Evolutionary conservation across 1,284 basidiomycete species (phyloP).

Genomic region (Melampsora larici-populina): DNA sequence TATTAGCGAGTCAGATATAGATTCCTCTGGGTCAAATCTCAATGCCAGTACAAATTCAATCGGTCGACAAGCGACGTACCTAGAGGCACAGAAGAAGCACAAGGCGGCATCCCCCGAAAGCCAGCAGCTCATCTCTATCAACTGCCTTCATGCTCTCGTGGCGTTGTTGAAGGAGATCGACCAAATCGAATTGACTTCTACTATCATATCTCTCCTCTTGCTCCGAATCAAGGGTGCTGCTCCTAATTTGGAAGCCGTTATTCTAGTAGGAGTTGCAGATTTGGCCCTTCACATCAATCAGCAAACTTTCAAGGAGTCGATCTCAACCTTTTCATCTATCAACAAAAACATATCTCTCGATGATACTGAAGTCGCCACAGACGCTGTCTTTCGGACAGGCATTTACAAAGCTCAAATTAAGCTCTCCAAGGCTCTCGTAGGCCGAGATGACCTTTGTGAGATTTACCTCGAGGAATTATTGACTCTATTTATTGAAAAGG

Average conservation of each 20-base stretch:
- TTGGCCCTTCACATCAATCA: constrained; percentile 75
- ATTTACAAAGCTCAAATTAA: constrained; percentile 76
- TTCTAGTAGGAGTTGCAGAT: constrained; percentile 85
- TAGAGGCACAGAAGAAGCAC: background rate
- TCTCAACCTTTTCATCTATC: constrained; percentile 78
- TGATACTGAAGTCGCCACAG: constrained; percentile 58
- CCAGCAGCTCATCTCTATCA: constrained; percentile 31
- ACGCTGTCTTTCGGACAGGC: constrained; percentile 68
- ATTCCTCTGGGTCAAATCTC: constrained; percentile 7
- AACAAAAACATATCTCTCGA: constrained; percentile 64
- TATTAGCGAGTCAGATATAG: constrained; percentile 11
- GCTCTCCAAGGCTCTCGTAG: constrained; percentile 71
- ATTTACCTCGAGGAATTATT: constrained; percentile 80
- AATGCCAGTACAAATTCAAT: background rate
- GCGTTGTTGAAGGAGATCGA: constrained; percentile 26
- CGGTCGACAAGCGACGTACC: background rate
- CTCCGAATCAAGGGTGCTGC: constrained; percentile 81
- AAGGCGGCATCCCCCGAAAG: constrained; percentile 28
- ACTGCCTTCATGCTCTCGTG: constrained; percentile 21
- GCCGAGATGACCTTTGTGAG: constrained; percentile 70
- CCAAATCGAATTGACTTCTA: constrained; percentile 31
- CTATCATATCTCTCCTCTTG: constrained; percentile 77
- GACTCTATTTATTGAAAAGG: constrained; percentile 83
- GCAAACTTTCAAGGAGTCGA: constrained; percentile 76
- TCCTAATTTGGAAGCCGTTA: constrained; percentile 79